phyloP scores from a whole-genome alignment of 164 flowering plant species.

The Hamamelis virginiana region DNA sequence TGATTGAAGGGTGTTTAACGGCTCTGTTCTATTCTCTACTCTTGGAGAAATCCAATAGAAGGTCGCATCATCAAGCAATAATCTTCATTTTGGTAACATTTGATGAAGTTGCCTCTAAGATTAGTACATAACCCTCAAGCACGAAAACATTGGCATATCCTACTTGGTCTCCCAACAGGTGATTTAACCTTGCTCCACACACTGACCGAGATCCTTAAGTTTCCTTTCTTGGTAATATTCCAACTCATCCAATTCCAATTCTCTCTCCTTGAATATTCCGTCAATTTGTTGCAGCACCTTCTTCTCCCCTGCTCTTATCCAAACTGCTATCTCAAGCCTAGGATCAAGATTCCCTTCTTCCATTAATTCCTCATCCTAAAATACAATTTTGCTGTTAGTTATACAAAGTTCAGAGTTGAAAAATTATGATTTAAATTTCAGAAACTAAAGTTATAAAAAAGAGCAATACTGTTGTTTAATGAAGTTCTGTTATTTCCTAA shows the following conservation, averaged over 20 bases:
- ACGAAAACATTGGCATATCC: background rate
- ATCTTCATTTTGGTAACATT: background rate
- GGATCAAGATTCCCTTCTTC: constrained; percentile 45
- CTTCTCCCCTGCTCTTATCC: constrained; percentile 82
- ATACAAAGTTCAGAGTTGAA: background rate
- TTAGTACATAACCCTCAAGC: background rate
- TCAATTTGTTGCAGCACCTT: constrained; percentile 74
- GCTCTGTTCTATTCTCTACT: background rate
- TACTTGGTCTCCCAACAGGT: constrained; percentile 83
- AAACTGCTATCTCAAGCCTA: constrained; percentile 67
- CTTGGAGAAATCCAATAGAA: too few species aligned
- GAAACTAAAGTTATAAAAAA: background rate
- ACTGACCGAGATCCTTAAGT: constrained; percentile 79
- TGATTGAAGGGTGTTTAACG: background rate
- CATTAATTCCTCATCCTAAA: constrained; percentile 71
- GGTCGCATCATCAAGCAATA: background rate
- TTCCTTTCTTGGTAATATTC: constrained; percentile 95
- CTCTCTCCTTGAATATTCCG: constrained; percentile 55
- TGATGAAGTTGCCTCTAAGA: too few species aligned
- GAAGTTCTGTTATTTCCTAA: too few species aligned
- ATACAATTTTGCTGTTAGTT: constrained; percentile 1
- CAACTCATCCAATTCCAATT: constrained; percentile 56
- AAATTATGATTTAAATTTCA: too few species aligned
- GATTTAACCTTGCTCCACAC: constrained; percentile 87
- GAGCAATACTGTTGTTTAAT: background rate